A percentile compares a stretch with the other conserved stretches of the same genome.
phyloP scores from a whole-genome alignment of 805 yeast species.

The Yamadazyma philogaea region DNA sequence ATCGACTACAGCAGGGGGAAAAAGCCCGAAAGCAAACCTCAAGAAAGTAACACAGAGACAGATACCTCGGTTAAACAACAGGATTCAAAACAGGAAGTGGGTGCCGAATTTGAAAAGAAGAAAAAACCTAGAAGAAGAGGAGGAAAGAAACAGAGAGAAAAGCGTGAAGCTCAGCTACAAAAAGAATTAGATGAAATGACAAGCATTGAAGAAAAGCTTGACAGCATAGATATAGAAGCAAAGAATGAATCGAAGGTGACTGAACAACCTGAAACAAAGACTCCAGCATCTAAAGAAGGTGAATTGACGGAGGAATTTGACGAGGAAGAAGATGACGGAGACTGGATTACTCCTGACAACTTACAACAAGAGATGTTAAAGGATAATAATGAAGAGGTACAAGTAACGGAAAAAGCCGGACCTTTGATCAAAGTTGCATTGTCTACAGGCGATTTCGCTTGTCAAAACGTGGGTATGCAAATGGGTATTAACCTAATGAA shows the following conservation, averaged over 20 bases:
- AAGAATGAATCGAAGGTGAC: background rate
- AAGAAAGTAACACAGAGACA: constrained; percentile 11
- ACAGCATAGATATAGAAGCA: background rate
- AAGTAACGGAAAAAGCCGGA: constrained; percentile 27
- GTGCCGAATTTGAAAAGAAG: constrained; percentile 11
- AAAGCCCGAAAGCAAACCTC: constrained; percentile 9
- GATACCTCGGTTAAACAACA: constrained; percentile 10
- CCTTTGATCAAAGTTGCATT: constrained; percentile 69
- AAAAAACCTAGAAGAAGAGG: constrained; percentile 52
- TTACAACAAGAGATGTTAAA: constrained; percentile 64
- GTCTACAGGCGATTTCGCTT: constrained; percentile 95
- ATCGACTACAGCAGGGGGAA: constrained; percentile 20
- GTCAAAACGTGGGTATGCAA: constrained; percentile 92
- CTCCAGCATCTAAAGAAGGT: constrained; percentile 9
- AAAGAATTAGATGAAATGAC: constrained; percentile 23
- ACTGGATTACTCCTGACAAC: constrained; percentile 92
- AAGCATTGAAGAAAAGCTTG: constrained; percentile 5
- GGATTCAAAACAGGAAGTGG: constrained; percentile 8
- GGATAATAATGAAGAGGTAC: constrained; percentile 60
- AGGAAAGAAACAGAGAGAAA: constrained; percentile 61
- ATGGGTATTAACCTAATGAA: constrained; percentile 86
- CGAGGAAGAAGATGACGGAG: constrained; percentile 79
- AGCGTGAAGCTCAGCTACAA: constrained; percentile 41
- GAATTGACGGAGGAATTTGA: constrained; percentile 49
- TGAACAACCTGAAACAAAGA: background rate